A percentile compares a stretch with the other conserved stretches of the same genome.
These are phyloP conservation scores for Ceratocystis eucalypticola DNA, from an alignment of 2,329 filamentous ascomycete species.

Conservation along the genomic window DNA sequence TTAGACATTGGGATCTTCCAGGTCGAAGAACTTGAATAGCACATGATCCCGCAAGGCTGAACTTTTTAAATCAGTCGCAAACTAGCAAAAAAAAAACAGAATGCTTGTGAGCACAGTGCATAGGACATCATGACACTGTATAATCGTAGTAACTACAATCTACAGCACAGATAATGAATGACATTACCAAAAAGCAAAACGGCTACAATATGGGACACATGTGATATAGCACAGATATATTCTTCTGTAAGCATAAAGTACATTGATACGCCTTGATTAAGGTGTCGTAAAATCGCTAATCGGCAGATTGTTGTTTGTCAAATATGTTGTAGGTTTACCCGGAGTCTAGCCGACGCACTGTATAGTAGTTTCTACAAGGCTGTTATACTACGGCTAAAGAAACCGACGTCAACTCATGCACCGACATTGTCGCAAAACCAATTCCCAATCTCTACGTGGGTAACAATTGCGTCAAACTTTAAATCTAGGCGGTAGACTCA, in stretches of 20 bases:
- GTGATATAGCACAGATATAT: not conserved
- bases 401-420: not conserved
- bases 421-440: not conserved
- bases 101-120: not conserved
- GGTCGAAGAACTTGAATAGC: not conserved
- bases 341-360: slow-evolving; percentile 11
- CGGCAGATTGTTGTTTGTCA: not conserved
- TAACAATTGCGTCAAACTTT: not conserved
- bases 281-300: not conserved
- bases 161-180: too few relatives aligned
- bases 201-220: too few relatives aligned
- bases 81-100: not conserved
- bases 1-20: not conserved
- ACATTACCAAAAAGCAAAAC: too few relatives aligned
- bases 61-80: not conserved
- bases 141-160: not conserved
- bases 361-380: slow-evolving; percentile 9
- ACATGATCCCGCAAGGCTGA: not conserved
- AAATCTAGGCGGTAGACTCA: not conserved
- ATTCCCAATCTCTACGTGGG: not conserved
- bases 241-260: not conserved
- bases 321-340: not conserved
- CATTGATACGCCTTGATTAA: not conserved
- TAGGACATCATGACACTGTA: fast-evolving
- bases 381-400: not conserved